Evolutionary conservation across 2,329 filamentous ascomycete genomes (phyloP).

Genomic region (Trichoderma arundinaceum): DNA sequence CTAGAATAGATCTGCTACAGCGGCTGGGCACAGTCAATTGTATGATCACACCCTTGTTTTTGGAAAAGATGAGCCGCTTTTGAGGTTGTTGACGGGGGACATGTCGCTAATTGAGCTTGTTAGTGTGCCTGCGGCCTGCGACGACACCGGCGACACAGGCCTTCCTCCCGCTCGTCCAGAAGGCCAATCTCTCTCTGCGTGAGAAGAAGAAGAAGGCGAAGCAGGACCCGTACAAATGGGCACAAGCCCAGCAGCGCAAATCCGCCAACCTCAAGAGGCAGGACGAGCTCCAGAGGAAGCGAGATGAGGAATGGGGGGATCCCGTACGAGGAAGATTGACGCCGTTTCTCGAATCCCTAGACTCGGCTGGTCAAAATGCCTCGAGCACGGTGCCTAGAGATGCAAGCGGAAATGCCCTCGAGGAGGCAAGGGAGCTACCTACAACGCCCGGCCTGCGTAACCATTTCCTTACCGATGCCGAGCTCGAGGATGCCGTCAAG

Average conservation of each 20-base stretch:
- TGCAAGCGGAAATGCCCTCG: conserved; percentile 49
- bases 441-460: conserved; percentile 68
- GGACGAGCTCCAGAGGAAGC: conserved; percentile 68
- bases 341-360: conserved; percentile 82
- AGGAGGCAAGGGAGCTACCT: conserved; percentile 50
- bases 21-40: conserved; percentile 65
- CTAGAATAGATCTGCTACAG: conserved; percentile 66
- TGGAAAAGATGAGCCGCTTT: background rate
- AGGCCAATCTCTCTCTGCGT: conserved; percentile 65
- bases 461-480: conserved; percentile 71
- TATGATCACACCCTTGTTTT: conserved; percentile 48
- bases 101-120: conserved; percentile 30
- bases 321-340: conserved; percentile 80
- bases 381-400: conserved; percentile 47
- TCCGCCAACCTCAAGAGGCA: conserved; percentile 80
- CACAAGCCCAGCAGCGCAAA: conserved; percentile 82
- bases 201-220: conserved; percentile 70
- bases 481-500: conserved; percentile 69
- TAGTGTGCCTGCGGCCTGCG: conserved; percentile 67
- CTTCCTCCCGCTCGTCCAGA: conserved; percentile 65
- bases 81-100: background rate
- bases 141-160: conserved; percentile 53
- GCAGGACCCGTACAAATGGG: conserved; percentile 81
- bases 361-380: conserved; percentile 61
- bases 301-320: conserved; percentile 71